Percentiles rank a stretch among this genome's conserved stretches.
Conservation (phyloP, 2,329 filamentous ascomycete species). For the Sporothrix luriei region DNA sequence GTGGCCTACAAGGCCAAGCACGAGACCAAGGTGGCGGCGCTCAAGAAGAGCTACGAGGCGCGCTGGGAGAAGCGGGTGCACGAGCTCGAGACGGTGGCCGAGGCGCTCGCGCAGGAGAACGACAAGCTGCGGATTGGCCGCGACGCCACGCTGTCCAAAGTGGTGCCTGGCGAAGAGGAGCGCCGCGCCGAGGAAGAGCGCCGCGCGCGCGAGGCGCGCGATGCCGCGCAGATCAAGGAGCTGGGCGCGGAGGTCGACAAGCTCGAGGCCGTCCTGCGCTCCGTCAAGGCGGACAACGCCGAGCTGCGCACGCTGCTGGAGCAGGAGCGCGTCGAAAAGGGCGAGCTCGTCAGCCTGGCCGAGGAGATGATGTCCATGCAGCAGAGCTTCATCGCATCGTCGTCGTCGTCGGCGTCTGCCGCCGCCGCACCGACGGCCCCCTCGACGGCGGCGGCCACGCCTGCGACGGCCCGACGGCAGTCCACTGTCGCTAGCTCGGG, state of each 20-base stretch:
- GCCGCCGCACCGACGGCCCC: not conserved
- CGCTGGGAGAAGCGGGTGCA: slow-evolving; percentile 87
- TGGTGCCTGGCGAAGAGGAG: slow-evolving; percentile 49
- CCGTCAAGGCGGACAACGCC: slow-evolving; percentile 70
- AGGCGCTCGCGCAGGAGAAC: slow-evolving; percentile 71
- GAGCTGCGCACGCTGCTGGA: slow-evolving; percentile 67
- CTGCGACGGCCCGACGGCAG: not conserved
- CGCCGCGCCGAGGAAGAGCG: slow-evolving; percentile 54
- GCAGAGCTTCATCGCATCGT: slow-evolving; percentile 48
- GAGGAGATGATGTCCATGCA: slow-evolving; percentile 78
- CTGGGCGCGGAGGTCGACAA: slow-evolving; percentile 74
- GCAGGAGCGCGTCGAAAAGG: slow-evolving; percentile 78
- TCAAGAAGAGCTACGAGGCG: slow-evolving; percentile 82
- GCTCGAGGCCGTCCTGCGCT: slow-evolving; percentile 70
- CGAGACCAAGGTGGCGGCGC: slow-evolving; percentile 88
- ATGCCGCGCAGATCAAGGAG: slow-evolving; percentile 68
- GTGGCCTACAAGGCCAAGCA: slow-evolving; percentile 95
- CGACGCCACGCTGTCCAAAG: slow-evolving; percentile 66
- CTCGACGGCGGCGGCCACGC: not conserved
- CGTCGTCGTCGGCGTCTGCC: too few species aligned
- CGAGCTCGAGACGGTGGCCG: slow-evolving; percentile 73
- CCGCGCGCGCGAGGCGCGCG: slow-evolving; percentile 61
- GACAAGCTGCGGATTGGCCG: slow-evolving; percentile 68
- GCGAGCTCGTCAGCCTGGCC: slow-evolving; percentile 76
- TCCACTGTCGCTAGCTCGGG: not conserved